These are phyloP conservation scores for Prototheca wickerhamii DNA, from an alignment of 163 green algal species.

Conservation along the genomic window DNA sequence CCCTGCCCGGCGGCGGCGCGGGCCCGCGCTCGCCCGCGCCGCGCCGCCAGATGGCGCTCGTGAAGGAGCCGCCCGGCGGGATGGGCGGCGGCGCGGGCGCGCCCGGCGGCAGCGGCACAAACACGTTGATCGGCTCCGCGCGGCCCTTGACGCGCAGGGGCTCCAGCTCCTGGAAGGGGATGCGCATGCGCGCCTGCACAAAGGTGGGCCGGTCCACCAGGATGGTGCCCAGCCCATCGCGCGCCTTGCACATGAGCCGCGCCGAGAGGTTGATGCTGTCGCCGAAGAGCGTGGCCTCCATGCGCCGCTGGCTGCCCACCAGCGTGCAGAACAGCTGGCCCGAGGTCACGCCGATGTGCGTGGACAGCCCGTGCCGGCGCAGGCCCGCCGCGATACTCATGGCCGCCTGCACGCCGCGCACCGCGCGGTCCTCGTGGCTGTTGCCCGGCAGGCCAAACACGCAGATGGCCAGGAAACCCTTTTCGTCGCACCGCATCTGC, in stretches of 20 bases:
- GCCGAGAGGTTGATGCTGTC: conserved; percentile 83
- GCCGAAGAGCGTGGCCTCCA: conserved; percentile 82
- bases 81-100: too few species aligned
- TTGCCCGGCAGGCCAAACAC: conserved; percentile 74
- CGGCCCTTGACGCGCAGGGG: conserved; percentile 54
- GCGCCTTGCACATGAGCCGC: conserved; percentile 64
- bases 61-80: too few species aligned
- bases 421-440: conserved; percentile 53
- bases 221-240: conserved; percentile 33
- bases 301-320: conserved; percentile 59
- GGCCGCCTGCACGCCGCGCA: conserved; percentile 52
- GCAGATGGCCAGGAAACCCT: conserved; percentile 78
- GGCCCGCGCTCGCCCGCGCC: background rate
- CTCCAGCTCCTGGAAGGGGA: conserved; percentile 43
- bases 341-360: conserved; percentile 58
- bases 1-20: background rate
- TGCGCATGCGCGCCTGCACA: conserved; percentile 36
- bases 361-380: conserved; percentile 12
- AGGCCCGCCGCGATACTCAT: conserved; percentile 40
- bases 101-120: background rate
- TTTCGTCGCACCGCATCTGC: conserved; percentile 75
- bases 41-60: background rate
- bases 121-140: conserved; percentile 31
- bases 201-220: conserved; percentile 63
- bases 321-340: conserved; percentile 73